Conservation (phyloP, 805 yeast species). For the Ogataea methanolica region DNA sequence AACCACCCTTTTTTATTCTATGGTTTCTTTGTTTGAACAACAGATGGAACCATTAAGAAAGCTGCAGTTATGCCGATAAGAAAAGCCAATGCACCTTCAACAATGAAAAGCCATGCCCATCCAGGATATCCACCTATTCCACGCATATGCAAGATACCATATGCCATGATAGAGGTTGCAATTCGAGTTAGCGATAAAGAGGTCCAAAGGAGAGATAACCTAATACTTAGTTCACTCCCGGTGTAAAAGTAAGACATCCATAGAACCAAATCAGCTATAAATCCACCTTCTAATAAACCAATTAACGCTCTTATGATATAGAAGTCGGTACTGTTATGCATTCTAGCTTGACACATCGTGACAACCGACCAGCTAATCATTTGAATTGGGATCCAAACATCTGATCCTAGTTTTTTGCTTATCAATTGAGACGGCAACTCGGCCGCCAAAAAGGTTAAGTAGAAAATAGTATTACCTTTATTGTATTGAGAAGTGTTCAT, state of each 20-base stretch:
- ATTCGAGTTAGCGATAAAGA: slow-evolving; percentile 46
- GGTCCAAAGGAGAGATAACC: slow-evolving; percentile 58
- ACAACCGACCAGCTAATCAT: slow-evolving; percentile 54
- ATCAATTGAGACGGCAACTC: slow-evolving; percentile 65
- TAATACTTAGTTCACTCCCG: slow-evolving; percentile 48
- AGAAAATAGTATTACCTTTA: slow-evolving; percentile 51
- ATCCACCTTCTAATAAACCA: slow-evolving; percentile 65
- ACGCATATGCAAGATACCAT: slow-evolving; percentile 48
- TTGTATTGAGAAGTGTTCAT: slow-evolving; percentile 56
- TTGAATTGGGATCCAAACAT: slow-evolving; percentile 57
- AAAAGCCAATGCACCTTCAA: slow-evolving; percentile 59
- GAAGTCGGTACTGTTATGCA: slow-evolving; percentile 39
- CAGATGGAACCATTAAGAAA: slow-evolving; percentile 32
- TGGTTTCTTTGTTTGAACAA: slow-evolving; percentile 25
- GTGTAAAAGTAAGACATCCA: slow-evolving; percentile 69
- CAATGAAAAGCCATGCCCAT: slow-evolving; percentile 64
- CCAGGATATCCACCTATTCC: slow-evolving; percentile 42
- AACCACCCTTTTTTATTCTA: slow-evolving; percentile 35
- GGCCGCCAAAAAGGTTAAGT: slow-evolving; percentile 47
- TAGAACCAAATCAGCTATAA: slow-evolving; percentile 57
- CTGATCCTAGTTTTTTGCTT: slow-evolving; percentile 59
- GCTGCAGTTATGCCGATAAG: slow-evolving; percentile 39
- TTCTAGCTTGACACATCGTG: slow-evolving; percentile 45
- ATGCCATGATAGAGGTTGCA: slow-evolving; percentile 39
- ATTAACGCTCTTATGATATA: slow-evolving; percentile 45